Conservation (phyloP, 306 rosid genomes). For the Pterocarpus santalinus region DNA sequence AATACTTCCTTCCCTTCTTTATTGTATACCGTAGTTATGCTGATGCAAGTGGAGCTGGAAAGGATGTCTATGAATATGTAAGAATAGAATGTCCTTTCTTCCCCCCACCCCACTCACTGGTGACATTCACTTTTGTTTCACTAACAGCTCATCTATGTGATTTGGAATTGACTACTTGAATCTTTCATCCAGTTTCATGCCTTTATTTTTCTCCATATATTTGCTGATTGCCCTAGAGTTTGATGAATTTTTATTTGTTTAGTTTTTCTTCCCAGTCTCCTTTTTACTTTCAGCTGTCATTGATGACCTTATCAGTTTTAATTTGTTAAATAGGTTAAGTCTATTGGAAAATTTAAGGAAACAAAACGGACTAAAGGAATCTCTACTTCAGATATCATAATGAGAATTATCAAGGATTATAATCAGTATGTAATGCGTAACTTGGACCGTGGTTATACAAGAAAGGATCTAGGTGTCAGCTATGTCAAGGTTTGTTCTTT, state of each 20-base stretch:
- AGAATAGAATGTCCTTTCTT: constrained; percentile 37
- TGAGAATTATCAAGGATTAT: constrained; percentile 97
- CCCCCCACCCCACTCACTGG: not conserved
- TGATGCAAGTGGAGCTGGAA: constrained; percentile 93
- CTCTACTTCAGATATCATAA: constrained; percentile 94
- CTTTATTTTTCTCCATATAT: not conserved
- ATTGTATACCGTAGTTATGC: constrained; percentile 72
- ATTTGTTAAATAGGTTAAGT: constrained; percentile 70
- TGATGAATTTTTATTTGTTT: constrained; percentile 26
- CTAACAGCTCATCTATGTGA: not conserved
- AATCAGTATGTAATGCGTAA: constrained; percentile 94
- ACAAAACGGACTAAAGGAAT: constrained; percentile 93
- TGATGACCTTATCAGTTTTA: constrained; percentile 31
- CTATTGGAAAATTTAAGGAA: constrained; percentile 88
- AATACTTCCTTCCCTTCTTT: constrained; percentile 35
- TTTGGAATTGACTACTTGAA: constrained; percentile 13
- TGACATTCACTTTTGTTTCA: constrained; percentile 9
- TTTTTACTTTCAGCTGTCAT: not conserved
- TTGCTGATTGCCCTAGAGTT: constrained; percentile 8
- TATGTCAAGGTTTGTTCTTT: constrained; percentile 84
- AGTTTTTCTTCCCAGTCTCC: not conserved
- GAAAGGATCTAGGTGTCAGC: constrained; percentile 99
- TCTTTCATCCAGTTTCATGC: not conserved
- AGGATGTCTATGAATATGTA: constrained; percentile 92
- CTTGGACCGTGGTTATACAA: constrained; percentile 93